Evolutionary conservation across 352 stramenopile species (phyloP), one percentile per base, ranked within the genome.

Genomic region (Globisporangium radiosum): DNA sequence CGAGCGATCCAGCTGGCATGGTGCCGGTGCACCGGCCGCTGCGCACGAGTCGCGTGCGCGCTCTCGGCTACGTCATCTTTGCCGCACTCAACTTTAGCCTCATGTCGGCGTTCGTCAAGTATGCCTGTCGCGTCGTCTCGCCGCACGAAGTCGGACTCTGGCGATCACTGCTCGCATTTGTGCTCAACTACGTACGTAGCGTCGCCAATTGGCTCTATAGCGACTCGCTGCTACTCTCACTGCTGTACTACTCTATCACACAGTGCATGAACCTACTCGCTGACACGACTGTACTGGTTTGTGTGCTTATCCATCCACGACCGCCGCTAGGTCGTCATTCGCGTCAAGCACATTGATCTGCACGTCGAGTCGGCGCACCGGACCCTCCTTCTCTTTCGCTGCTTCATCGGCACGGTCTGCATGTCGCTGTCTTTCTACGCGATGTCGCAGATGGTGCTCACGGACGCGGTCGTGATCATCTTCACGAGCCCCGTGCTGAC

Each of bases 361-460:
- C 52, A 65, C 40, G 65, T 88, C 33, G 57, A 65, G 5, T 60
- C 54, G 0, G 69, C 76, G 44, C 68, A 73, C 19, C 70, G 74
- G 8, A 57, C 54, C 14, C 17, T 85, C n/a, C 55, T 88, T n/a
- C 53, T 84, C 15, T 72, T 85, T 38, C 76, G 78, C 7, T 85
- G 71, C 55, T 60, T 85, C 42, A 68, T 83, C 53, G 78, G 78
- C 51, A 81, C 77, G 19, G 19, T 82, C 33, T 71, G 71, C 25
- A 66, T 88, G 17, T 75, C 70, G 17, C 63, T 88, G 37, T 60
- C 67, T 9, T 87, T 85, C 56, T 90, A 85, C 52, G 72, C 78
- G 0, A 70, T 88, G 49, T 77, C 78, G 6, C 73, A 88, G 61
- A 90, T 90, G 81, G 78, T 87, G 17, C 66, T 90, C 19, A 81